Evolutionary conservation across 192 early-diverging fungal species (phyloP).

Genomic region (Coemansia sp.): DNA sequence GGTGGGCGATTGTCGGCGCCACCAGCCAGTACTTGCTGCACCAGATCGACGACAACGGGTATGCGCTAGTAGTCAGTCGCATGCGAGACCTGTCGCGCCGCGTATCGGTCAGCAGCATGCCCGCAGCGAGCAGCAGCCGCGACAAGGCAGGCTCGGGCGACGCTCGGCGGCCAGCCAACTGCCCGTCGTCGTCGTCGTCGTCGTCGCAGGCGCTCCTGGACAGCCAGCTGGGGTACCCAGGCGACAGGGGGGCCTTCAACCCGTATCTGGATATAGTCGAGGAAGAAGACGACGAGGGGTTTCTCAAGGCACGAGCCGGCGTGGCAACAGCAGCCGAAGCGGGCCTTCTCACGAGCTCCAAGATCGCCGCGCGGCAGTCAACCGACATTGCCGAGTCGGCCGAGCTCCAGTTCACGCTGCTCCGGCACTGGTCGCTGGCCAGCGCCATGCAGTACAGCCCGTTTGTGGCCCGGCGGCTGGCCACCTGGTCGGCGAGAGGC

Average conservation of each 20-base stretch:
- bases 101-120: conserved; percentile 37
- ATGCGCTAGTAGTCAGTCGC: conserved; percentile 61
- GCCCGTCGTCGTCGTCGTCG: not conserved
- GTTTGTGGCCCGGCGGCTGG: conserved; percentile 84
- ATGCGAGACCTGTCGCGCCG: conserved; percentile 74
- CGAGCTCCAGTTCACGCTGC: conserved; percentile 86
- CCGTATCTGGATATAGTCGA: conserved; percentile 27
- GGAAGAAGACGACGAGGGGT: conserved; percentile 43
- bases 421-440: conserved; percentile 91
- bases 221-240: conserved; percentile 23
- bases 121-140: not conserved
- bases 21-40: conserved; percentile 79
- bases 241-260: conserved; percentile 14
- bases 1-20: conserved; percentile 84
- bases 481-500: conserved; percentile 86
- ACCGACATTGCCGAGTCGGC: conserved; percentile 47
- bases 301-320: conserved; percentile 21
- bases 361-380: conserved; percentile 14
- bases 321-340: conserved; percentile 21
- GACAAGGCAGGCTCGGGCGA: not conserved
- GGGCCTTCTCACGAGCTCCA: conserved; percentile 40
- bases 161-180: not conserved
- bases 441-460: conserved; percentile 85
- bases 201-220: conserved; percentile 32
- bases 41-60: conserved; percentile 68